These are phyloP conservation scores for Globisporangium yorkense DNA, from an alignment of 352 stramenopile genomes.

Conservation along the genomic window DNA sequence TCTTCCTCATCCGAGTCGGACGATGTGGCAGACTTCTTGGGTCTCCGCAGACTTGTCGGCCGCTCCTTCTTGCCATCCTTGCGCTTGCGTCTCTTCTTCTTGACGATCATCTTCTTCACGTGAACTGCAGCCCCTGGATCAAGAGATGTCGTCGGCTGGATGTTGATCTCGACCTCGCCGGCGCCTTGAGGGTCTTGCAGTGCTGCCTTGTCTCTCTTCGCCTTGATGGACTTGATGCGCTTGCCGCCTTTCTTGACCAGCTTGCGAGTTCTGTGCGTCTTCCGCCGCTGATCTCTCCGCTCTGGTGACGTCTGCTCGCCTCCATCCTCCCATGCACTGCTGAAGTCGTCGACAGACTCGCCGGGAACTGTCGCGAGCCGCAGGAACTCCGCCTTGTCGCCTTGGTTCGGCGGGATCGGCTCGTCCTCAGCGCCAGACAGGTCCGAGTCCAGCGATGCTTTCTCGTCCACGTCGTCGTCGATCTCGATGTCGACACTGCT, in stretches of 20 bases:
- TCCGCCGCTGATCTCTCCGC: slow-evolving; percentile 1
- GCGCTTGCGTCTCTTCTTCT: slow-evolving; percentile 6
- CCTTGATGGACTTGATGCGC: slow-evolving; percentile 5
- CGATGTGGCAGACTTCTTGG: slow-evolving; percentile 1
- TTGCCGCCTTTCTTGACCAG: slow-evolving; percentile 8
- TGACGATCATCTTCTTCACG: slow-evolving; percentile 6
- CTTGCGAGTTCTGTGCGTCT: slow-evolving; percentile 8
- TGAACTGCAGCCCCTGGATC: background rate
- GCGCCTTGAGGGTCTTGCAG: background rate
- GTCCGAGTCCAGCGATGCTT: slow-evolving; percentile 43
- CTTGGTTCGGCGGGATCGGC: slow-evolving; percentile 28
- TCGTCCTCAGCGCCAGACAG: slow-evolving; percentile 60
- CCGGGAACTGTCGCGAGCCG: background rate
- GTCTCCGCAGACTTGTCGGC: background rate
- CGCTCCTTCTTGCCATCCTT: slow-evolving; percentile 10
- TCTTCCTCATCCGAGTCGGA: slow-evolving; percentile 1
- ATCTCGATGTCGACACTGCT: slow-evolving; percentile 20
- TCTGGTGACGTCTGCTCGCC: background rate
- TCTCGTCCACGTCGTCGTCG: slow-evolving; percentile 7
- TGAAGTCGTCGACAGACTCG: slow-evolving; percentile 20
- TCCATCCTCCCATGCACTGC: slow-evolving; percentile 24
- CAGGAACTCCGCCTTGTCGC: slow-evolving; percentile 1
- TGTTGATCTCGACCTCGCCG: background rate
- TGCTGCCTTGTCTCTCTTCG: slow-evolving; percentile 10
- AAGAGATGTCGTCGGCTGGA: background rate